Conservation (phyloP, 2,329 filamentous ascomycete species). For the Parastagonospora nodorum region DNA sequence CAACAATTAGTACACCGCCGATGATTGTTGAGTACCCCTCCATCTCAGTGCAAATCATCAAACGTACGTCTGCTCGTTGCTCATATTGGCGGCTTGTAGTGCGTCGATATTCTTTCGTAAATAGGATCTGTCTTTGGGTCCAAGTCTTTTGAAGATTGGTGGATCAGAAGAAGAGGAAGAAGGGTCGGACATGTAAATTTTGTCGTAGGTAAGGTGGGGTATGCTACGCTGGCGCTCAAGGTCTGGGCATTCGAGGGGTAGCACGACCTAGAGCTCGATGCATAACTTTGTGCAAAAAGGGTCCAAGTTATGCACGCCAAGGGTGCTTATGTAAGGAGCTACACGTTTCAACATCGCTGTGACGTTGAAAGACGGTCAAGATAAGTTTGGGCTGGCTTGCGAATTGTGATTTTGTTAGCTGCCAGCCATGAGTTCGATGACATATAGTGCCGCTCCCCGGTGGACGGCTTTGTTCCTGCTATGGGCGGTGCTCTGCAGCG, state of each 20-base stretch:
- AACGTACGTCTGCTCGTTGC: constrained; percentile 86
- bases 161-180: constrained; percentile 35
- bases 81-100: constrained; percentile 49
- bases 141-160: constrained; percentile 54
- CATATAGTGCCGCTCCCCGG: constrained; percentile 54
- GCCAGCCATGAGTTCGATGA: constrained; percentile 34
- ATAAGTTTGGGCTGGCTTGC: constrained; percentile 24
- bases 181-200: constrained; percentile 31
- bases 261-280: background rate
- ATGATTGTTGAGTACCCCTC: background rate
- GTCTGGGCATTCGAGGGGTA: constrained; percentile 6
- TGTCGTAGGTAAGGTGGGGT: constrained; percentile 31
- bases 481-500: constrained; percentile 38
- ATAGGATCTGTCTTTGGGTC: constrained; percentile 53
- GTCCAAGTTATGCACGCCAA: background rate
- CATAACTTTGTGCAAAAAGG: constrained; percentile 2
- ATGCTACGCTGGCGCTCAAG: constrained; percentile 1
- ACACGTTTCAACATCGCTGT: constrained; percentile 19
- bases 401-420: constrained; percentile 17
- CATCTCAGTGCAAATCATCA: background rate
- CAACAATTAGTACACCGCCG: background rate
- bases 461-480: constrained; percentile 62
- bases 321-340: constrained; percentile 5
- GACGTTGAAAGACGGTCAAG: background rate
- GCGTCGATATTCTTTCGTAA: constrained; percentile 44